phyloP scores from a whole-genome alignment of 805 yeast species.

The Candida corydali region DNA sequence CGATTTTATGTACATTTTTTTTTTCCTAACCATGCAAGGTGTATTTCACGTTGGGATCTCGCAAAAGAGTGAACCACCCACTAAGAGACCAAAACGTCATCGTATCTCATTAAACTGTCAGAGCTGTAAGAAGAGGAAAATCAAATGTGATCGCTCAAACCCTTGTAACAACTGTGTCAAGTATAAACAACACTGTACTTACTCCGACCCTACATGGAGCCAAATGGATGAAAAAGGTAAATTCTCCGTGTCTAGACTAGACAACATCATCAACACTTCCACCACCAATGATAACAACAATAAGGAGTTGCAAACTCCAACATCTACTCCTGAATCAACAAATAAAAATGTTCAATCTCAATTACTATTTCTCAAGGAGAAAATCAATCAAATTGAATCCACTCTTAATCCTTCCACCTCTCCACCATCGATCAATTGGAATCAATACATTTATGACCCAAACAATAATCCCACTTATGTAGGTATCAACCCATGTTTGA shows the following conservation, averaged over 20 bases:
- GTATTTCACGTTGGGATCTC: not conserved
- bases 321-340: too few relatives aligned
- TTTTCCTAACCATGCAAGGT: constrained; percentile 3
- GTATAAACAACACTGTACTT: constrained; percentile 21
- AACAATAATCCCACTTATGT: constrained; percentile 11
- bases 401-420: not conserved
- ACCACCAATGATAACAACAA: too few relatives aligned
- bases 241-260: constrained; percentile 5
- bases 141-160: constrained; percentile 32
- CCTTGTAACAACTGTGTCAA: constrained; percentile 33
- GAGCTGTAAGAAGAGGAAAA: constrained; percentile 32
- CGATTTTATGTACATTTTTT: too few relatives aligned
- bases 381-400: not conserved
- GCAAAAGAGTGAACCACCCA: not conserved
- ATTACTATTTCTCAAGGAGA: not conserved
- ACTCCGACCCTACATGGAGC: constrained; percentile 15
- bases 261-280: not conserved
- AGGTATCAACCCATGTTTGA: constrained; percentile 21
- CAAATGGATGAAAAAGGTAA: not conserved
- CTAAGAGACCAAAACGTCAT: constrained; percentile 15
- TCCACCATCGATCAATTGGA: not conserved
- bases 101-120: constrained; percentile 29
- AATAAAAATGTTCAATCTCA: constrained; percentile 1
- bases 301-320: too few relatives aligned
- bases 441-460: constrained; percentile 4